Conservation (phyloP, 2,329 filamentous ascomycete species). For the Phaeosphaeria sp. region DNA sequence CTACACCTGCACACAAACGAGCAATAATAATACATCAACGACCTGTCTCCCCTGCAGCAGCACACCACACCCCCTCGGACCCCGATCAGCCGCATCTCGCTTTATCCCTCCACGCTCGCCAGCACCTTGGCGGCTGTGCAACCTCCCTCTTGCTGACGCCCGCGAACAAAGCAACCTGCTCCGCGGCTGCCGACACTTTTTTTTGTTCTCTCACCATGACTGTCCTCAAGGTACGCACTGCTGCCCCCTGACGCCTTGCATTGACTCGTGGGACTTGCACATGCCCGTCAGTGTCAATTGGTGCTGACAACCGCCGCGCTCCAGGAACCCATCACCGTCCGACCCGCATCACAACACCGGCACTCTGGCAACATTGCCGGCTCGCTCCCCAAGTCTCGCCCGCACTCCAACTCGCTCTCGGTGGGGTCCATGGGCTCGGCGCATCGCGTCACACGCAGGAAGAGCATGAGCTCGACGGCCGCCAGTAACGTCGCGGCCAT, state of each 20-base stretch:
- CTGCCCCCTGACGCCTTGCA: slow-evolving; percentile 3
- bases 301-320: slow-evolving; percentile 35
- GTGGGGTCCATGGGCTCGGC: slow-evolving; percentile 77
- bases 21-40: slow-evolving; percentile 9
- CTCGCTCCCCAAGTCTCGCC: slow-evolving; percentile 72
- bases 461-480: slow-evolving; percentile 84
- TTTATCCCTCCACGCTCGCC: slow-evolving; percentile 12
- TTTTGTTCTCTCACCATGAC: slow-evolving; percentile 37
- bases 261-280: not conserved
- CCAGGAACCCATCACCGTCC: slow-evolving; percentile 52
- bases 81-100: slow-evolving; percentile 27
- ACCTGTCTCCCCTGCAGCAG: slow-evolving; percentile 22
- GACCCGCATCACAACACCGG: slow-evolving; percentile 55
- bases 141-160: slow-evolving; percentile 19
- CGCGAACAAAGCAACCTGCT: slow-evolving; percentile 20
- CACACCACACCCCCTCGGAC: slow-evolving; percentile 3
- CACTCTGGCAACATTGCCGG: slow-evolving; percentile 56
- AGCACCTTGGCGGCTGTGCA: slow-evolving; percentile 31
- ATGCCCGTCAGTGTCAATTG: slow-evolving; percentile 20
- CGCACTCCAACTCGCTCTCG: slow-evolving; percentile 82
- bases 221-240: slow-evolving; percentile 46
- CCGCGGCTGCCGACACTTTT: slow-evolving; percentile 10
- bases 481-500: slow-evolving; percentile 76
- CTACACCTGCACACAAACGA: slow-evolving; percentile 13
- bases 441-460: slow-evolving; percentile 88